These are phyloP conservation scores for Vaccinium darrowii DNA, from an alignment of 148 eudicot species.

Conservation along the genomic window DNA sequence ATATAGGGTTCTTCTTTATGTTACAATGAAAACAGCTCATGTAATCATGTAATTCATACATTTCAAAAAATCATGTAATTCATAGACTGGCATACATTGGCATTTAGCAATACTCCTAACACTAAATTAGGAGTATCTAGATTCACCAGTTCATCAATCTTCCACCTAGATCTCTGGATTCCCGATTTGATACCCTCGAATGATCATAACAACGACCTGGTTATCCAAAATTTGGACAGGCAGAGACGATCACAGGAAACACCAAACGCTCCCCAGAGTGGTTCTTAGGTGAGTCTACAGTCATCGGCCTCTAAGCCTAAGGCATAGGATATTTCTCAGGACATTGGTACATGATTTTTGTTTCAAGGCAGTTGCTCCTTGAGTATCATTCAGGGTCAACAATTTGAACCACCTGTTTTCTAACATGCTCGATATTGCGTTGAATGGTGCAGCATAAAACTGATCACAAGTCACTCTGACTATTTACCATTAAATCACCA, in stretches of 20 bases:
- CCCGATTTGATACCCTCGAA: not conserved
- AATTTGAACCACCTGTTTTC: not conserved
- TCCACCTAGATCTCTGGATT: not conserved
- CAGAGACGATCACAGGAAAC: not conserved
- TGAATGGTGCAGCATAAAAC: not conserved
- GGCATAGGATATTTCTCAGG: not conserved
- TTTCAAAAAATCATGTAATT: no score
- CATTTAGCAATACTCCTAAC: not conserved
- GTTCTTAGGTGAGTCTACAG: not conserved
- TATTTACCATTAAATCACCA: not conserved
- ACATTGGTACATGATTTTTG: not conserved
- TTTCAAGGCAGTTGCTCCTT: not conserved
- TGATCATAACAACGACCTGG: not conserved
- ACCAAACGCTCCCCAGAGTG: not conserved
- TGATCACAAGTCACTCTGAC: not conserved
- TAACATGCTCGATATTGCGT: not conserved
- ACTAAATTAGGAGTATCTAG: not conserved
- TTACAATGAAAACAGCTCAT: not conserved
- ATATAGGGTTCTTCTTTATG: not conserved
- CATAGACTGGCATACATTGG: not conserved
- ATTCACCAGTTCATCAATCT: not conserved
- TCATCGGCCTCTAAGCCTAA: not conserved
- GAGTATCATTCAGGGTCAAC: not conserved
- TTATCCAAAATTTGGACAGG: not conserved
- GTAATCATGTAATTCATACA: not conserved